phyloP scores from a whole-genome alignment of 2,329 filamentous ascomycete genomes.

The Trichothecium sympodiale region DNA sequence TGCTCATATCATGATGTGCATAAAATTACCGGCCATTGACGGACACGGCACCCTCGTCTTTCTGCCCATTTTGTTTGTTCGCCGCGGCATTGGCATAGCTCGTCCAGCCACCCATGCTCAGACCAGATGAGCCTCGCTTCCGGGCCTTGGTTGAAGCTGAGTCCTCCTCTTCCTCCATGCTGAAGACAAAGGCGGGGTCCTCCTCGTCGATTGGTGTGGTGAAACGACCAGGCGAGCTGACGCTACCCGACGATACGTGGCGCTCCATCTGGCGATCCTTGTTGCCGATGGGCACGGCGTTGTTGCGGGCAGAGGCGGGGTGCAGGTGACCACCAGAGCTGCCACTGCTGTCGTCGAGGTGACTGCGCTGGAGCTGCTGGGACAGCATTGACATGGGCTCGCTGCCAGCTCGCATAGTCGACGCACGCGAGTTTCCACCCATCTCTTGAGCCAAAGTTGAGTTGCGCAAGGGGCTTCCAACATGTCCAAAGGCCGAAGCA shows the following conservation, averaged over 20 bases:
- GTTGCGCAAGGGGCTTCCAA: slow-evolving; percentile 54
- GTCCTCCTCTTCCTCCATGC: slow-evolving; percentile 53
- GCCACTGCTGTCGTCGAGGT: slow-evolving; percentile 33
- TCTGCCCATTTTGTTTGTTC: slow-evolving; percentile 18
- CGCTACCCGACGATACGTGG: slow-evolving; percentile 48
- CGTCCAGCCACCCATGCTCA: slow-evolving; percentile 25
- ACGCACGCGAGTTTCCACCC: slow-evolving; percentile 13
- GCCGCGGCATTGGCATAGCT: slow-evolving; percentile 28
- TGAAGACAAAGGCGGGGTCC: slow-evolving; percentile 52
- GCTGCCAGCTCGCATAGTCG: slow-evolving; percentile 27
- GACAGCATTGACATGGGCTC: slow-evolving; percentile 48
- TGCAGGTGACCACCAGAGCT: slow-evolving; percentile 38
- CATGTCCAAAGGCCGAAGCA: slow-evolving; percentile 52
- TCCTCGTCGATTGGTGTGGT: slow-evolving; percentile 57
- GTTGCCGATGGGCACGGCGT: slow-evolving; percentile 26
- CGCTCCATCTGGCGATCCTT: slow-evolving; percentile 38
- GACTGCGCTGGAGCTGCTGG: slow-evolving; percentile 51
- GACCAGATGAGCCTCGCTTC: slow-evolving; percentile 37
- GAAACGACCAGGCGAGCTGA: slow-evolving; percentile 45
- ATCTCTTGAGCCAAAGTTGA: slow-evolving; percentile 48
- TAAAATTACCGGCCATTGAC: slow-evolving; percentile 19
- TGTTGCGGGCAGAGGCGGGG: slow-evolving; percentile 31
- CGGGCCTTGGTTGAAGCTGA: slow-evolving; percentile 30
- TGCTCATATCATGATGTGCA: slow-evolving; percentile 3
- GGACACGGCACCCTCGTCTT: slow-evolving; percentile 15